These are phyloP conservation scores for Trichoderma harzianum DNA, from an alignment of 2,329 filamentous ascomycete species.

Conservation along the genomic window DNA sequence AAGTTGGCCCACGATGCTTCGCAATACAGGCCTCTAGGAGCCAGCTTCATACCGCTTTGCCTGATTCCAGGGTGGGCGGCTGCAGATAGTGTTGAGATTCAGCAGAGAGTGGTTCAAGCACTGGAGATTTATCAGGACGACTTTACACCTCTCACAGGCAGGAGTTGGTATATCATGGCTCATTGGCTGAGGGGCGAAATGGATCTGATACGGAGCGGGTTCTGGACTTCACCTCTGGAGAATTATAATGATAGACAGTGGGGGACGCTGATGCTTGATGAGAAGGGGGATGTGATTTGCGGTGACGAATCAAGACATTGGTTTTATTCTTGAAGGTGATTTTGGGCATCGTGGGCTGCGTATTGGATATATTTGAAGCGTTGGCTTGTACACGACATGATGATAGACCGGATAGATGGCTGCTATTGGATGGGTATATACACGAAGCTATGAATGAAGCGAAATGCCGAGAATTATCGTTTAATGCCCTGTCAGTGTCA, in stretches of 20 bases:
- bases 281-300: neutral
- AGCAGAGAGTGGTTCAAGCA: constrained; percentile 11
- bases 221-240: neutral
- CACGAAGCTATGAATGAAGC: neutral
- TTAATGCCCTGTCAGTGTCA: neutral
- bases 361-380: neutral
- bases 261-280: constrained; percentile 13
- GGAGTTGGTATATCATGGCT: constrained; percentile 16
- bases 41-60: constrained; percentile 27
- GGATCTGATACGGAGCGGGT: neutral
- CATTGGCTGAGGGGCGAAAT: constrained; percentile 14
- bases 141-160: constrained; percentile 8
- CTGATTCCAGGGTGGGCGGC: constrained; percentile 27
- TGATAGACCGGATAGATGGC: neutral
- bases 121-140: constrained; percentile 25
- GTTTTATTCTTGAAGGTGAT: neutral
- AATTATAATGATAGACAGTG: neutral
- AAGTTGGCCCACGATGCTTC: constrained; percentile 23
- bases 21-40: constrained; percentile 27
- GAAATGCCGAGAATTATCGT: neutral
- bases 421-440: neutral
- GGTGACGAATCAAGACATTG: neutral
- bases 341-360: neutral
- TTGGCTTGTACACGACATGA: neutral
- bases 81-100: constrained; percentile 27